Evolutionary conservation across 2,329 filamentous ascomycete species (phyloP).

Genomic region (Pestalotiopsis sp.): DNA sequence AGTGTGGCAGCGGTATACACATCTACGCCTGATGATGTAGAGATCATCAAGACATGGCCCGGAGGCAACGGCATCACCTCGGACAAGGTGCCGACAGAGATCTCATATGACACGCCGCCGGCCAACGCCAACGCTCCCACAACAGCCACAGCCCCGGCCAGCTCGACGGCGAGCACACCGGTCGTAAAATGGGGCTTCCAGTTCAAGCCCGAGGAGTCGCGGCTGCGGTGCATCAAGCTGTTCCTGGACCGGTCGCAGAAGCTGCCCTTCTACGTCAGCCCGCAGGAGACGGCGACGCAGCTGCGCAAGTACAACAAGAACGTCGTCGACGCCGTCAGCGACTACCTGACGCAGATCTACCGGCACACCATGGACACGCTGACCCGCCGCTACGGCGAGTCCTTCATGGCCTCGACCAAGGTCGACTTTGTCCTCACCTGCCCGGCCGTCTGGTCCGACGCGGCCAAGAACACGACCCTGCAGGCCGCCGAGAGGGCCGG

Average conservation of each 20-base stretch:
- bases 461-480: constrained; percentile 81
- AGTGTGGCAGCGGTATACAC: constrained; percentile 75
- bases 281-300: constrained; percentile 75
- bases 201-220: constrained; percentile 75
- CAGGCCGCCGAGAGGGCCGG: constrained; percentile 78
- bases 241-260: constrained; percentile 82
- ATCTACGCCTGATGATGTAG: constrained; percentile 76
- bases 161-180: constrained; percentile 37
- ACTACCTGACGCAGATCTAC: constrained; percentile 78
- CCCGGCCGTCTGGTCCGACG: constrained; percentile 83
- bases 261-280: constrained; percentile 78
- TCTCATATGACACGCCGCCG: constrained; percentile 60
- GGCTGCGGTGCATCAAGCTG: constrained; percentile 81
- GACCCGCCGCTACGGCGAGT: constrained; percentile 73
- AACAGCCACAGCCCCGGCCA: not conserved
- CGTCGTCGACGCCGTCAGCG: constrained; percentile 77
- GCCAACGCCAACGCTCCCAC: constrained; percentile 27
- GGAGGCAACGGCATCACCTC: constrained; percentile 85
- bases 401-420: constrained; percentile 75
- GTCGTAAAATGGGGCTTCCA: constrained; percentile 79
- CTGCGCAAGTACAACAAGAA: constrained; percentile 76
- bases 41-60: constrained; percentile 85
- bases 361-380: constrained; percentile 79
- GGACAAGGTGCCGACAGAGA: constrained; percentile 83
- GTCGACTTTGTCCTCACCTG: constrained; percentile 82